Percentiles rank a stretch among this genome's conserved stretches.
Conservation (phyloP, 352 stramenopile genomes). For the Phytopythium montanum region DNA sequence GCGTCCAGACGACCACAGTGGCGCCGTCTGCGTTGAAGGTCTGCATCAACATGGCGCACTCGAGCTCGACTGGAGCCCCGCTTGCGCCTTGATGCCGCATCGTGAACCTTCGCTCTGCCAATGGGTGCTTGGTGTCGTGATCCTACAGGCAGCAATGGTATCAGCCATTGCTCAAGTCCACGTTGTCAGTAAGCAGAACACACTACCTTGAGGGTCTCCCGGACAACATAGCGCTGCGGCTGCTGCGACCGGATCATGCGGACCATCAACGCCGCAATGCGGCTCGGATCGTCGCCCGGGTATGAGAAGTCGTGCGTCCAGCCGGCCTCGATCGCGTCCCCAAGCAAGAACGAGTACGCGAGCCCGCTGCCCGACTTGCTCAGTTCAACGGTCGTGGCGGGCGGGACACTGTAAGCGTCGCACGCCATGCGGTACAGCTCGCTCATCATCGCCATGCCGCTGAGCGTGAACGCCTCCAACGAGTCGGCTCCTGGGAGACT, state of each 20-base stretch:
- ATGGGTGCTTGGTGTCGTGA: background rate
- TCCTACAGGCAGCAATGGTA: background rate
- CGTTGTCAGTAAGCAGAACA: background rate
- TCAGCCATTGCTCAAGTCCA: no score
- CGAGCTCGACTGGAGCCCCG: background rate
- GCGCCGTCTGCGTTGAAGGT: background rate
- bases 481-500: background rate
- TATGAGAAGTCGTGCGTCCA: constrained; percentile 1
- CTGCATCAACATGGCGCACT: constrained; percentile 1
- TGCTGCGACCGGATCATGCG: background rate
- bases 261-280: background rate
- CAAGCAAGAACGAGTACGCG: constrained; percentile 4
- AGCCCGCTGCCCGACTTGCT: background rate
- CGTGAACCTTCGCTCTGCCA: background rate
- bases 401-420: background rate
- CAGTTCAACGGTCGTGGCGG: background rate
- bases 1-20: constrained; percentile 4
- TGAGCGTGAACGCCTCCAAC: background rate
- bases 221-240: background rate
- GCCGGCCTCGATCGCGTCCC: background rate
- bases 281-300: background rate
- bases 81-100: background rate
- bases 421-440: constrained; percentile 7
- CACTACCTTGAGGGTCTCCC: background rate
- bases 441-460: background rate